Percentiles rank a stretch among this genome's conserved stretches.
Evolutionary conservation across 305 asterid species (phyloP).

Genomic region (Fraxinus floribunda): DNA sequence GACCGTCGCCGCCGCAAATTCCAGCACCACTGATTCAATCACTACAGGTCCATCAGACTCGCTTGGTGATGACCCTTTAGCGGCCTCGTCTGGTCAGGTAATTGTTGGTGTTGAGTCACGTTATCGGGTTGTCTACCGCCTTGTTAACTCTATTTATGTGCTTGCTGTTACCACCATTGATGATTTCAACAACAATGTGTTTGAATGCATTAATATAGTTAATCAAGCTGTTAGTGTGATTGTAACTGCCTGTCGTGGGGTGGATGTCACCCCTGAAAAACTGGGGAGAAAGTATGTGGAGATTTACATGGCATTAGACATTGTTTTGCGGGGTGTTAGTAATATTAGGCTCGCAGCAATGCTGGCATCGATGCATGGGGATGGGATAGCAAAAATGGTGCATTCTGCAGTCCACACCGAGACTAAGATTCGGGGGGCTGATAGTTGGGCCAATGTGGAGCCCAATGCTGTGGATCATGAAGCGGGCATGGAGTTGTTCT

Average conservation of each 20-base stretch:
- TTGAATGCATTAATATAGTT: slow-evolving; percentile 78
- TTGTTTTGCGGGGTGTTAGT: slow-evolving; percentile 80
- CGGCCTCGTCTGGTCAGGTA: slow-evolving; percentile 87
- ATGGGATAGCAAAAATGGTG: slow-evolving; percentile 90
- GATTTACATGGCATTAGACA: slow-evolving; percentile 89
- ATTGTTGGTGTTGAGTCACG: slow-evolving; percentile 81
- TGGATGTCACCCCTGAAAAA: slow-evolving; percentile 90
- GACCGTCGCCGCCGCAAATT: slow-evolving; percentile 22
- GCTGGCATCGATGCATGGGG: slow-evolving; percentile 90
- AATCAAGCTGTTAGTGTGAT: slow-evolving; percentile 83
- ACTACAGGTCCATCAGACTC: slow-evolving; percentile 31
- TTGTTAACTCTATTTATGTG: slow-evolving; percentile 80
- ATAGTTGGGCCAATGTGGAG: slow-evolving; percentile 64
- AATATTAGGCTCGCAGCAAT: slow-evolving; percentile 80
- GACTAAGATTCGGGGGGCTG: slow-evolving; percentile 86
- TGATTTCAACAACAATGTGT: slow-evolving; percentile 62
- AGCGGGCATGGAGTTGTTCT: slow-evolving; percentile 53
- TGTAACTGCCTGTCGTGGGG: slow-evolving; percentile 86
- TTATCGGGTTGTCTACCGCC: slow-evolving; percentile 77
- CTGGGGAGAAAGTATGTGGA: slow-evolving; percentile 76
- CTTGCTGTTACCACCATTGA: slow-evolving; percentile 66
- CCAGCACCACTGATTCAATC: slow-evolving; percentile 37
- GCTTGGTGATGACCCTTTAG: slow-evolving; percentile 82
- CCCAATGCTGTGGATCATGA: slow-evolving; percentile 62
- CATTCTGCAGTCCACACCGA: slow-evolving; percentile 75